These are phyloP conservation scores for Alternaria hordeiaustralica DNA, from an alignment of 2,329 filamentous ascomycete genomes.

Conservation along the genomic window DNA sequence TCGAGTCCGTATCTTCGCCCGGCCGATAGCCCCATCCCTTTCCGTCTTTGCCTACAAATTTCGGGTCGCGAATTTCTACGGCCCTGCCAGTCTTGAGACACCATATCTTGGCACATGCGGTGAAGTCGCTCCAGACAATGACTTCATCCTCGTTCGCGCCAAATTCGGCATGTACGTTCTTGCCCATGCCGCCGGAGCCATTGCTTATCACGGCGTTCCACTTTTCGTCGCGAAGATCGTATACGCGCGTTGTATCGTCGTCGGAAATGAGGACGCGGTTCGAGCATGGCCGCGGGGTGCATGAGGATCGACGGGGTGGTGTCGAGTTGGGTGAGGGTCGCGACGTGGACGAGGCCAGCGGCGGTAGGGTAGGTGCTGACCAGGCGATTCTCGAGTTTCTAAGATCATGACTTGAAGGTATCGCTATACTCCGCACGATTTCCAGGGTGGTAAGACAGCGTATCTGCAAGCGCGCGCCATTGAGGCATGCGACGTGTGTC, in stretches of 20 bases:
- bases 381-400: slow-evolving; percentile 46
- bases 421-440: slow-evolving; percentile 43
- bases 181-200: slow-evolving; percentile 57
- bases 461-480: slow-evolving; percentile 48
- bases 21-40: slow-evolving; percentile 42
- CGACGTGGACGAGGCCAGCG: slow-evolving; percentile 2
- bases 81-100: slow-evolving; percentile 52
- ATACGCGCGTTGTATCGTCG: slow-evolving; percentile 49
- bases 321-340: slow-evolving; percentile 17
- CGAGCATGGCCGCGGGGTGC: slow-evolving; percentile 23
- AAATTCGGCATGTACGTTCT: slow-evolving; percentile 54
- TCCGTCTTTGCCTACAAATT: slow-evolving; percentile 44
- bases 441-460: slow-evolving; percentile 47
- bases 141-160: slow-evolving; percentile 51
- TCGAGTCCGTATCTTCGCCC: slow-evolving; percentile 2
- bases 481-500: slow-evolving; percentile 48
- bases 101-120: slow-evolving; percentile 53
- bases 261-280: slow-evolving; percentile 51
- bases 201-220: slow-evolving; percentile 56
- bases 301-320: slow-evolving; percentile 26
- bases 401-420: slow-evolving; percentile 40
- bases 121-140: slow-evolving; percentile 52
- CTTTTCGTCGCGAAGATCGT: slow-evolving; percentile 51
- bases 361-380: slow-evolving; percentile 35
- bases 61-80: slow-evolving; percentile 56